phyloP scores from a whole-genome alignment of 2,329 filamentous ascomycete genomes.

The Colletotrichum ledebouriae region DNA sequence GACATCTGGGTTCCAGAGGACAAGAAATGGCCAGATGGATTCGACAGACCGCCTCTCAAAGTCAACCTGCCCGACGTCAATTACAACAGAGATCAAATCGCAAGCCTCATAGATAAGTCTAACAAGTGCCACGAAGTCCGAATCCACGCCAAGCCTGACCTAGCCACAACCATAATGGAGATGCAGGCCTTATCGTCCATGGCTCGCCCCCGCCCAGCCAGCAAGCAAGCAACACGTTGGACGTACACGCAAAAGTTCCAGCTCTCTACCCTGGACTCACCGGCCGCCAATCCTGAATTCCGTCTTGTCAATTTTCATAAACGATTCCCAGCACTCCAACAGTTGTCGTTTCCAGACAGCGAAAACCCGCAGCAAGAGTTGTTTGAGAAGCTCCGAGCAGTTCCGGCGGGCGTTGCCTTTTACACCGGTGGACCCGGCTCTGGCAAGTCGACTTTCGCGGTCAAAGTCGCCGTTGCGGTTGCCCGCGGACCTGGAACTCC shows the following conservation, averaged over 20 bases:
- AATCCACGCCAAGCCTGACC: neutral
- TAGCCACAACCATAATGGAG: constrained; percentile 23
- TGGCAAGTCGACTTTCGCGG: constrained; percentile 30
- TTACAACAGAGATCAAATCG: neutral
- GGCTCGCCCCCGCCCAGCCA: neutral
- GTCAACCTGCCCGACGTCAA: neutral
- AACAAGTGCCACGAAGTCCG: neutral
- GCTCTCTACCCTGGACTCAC: neutral
- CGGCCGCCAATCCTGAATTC: neutral
- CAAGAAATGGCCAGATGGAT: neutral
- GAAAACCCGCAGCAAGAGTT: constrained; percentile 15
- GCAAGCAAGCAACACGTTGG: constrained; percentile 14
- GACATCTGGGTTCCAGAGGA: constrained; percentile 11
- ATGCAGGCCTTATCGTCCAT: constrained; percentile 7
- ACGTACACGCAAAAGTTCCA: constrained; percentile 15
- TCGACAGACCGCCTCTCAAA: neutral
- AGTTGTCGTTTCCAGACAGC: neutral
- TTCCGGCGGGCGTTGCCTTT: constrained; percentile 24
- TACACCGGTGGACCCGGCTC: constrained; percentile 25
- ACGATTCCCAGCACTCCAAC: constrained; percentile 4
- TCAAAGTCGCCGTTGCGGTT: neutral
- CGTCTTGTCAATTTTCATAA: constrained; percentile 11
- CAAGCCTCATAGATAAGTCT: neutral
- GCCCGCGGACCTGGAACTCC: neutral
- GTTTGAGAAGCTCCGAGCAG: constrained; percentile 1